Evolutionary conservation across 129 eudicot species (phyloP).

Genomic region (Chrysanthemum seticuspe): DNA sequence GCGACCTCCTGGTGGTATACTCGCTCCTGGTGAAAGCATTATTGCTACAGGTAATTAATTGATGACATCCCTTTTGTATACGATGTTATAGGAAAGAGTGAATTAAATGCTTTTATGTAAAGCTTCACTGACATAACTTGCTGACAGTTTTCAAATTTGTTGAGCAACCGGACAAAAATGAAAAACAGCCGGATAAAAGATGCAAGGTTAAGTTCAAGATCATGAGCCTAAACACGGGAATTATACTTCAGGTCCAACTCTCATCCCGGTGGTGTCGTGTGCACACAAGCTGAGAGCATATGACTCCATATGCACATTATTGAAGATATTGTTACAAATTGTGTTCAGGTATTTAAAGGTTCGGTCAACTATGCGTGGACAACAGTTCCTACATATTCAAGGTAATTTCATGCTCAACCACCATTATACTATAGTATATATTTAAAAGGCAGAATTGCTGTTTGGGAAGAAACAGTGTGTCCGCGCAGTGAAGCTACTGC

Average conservation of each 20-base stretch:
- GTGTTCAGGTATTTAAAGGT: conserved; percentile 84
- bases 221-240: background rate
- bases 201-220: too few species aligned
- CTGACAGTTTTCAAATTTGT: conserved; percentile 80
- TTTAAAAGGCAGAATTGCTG: too few species aligned
- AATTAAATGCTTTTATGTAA: conserved; percentile 16
- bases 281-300: conserved; percentile 94
- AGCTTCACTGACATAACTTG: background rate
- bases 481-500: too few species aligned
- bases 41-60: conserved; percentile 72
- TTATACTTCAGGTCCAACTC: conserved; percentile 72
- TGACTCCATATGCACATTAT: conserved; percentile 98
- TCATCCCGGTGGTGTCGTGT: conserved; percentile 93
- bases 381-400: conserved; percentile 90
- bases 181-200: conserved; percentile 40
- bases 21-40: conserved; percentile 80
- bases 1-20: conserved; percentile 93
- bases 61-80: background rate
- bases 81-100: background rate
- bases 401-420: conserved; percentile 32
- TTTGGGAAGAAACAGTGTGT: too few species aligned
- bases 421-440: background rate
- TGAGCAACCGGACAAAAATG: conserved; percentile 82
- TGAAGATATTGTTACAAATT: conserved; percentile 83
- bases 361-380: conserved; percentile 96